Percentiles rank a stretch among this genome's conserved stretches.
Conservation (phyloP, 257 asterid genomes). For the Nicotiana knightiana region DNA sequence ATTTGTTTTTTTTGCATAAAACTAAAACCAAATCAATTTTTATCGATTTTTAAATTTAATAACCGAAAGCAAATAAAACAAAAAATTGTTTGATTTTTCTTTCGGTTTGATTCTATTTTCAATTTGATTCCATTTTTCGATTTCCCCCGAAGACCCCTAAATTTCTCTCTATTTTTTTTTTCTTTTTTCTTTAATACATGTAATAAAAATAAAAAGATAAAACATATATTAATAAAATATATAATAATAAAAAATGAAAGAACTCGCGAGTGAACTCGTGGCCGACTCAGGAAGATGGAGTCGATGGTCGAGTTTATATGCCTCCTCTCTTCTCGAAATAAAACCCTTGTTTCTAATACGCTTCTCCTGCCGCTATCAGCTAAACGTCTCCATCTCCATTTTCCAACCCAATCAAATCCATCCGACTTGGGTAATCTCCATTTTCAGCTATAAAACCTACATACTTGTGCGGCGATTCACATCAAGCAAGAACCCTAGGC, state of each 20-base stretch:
- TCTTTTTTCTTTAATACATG: neutral
- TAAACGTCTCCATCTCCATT: conserved; percentile 1
- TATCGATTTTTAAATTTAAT: too few relatives aligned
- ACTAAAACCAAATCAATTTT: too few relatives aligned
- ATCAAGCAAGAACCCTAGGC: conserved; percentile 18
- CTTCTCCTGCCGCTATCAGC: conserved; percentile 9
- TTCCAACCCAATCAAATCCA: neutral
- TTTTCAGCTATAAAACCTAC: neutral
- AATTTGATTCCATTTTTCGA: too few relatives aligned
- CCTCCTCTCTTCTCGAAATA: neutral
- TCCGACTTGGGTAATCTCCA: neutral
- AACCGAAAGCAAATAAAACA: too few relatives aligned
- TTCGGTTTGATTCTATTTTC: too few relatives aligned
- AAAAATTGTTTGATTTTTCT: too few relatives aligned
- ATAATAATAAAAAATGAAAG: too few relatives aligned
- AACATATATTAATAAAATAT: neutral
- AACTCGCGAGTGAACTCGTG: neutral
- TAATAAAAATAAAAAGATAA: neutral
- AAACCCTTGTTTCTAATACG: conserved; percentile 2
- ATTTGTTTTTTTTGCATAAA: too few relatives aligned
- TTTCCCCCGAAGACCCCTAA: too few relatives aligned
- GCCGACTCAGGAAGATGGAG: neutral
- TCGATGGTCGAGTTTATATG: neutral
- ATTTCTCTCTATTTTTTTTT: neutral
- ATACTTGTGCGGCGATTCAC: neutral